Evolutionary conservation across 331 rosid species (phyloP).

Genomic region (Prunus yedoensis): DNA sequence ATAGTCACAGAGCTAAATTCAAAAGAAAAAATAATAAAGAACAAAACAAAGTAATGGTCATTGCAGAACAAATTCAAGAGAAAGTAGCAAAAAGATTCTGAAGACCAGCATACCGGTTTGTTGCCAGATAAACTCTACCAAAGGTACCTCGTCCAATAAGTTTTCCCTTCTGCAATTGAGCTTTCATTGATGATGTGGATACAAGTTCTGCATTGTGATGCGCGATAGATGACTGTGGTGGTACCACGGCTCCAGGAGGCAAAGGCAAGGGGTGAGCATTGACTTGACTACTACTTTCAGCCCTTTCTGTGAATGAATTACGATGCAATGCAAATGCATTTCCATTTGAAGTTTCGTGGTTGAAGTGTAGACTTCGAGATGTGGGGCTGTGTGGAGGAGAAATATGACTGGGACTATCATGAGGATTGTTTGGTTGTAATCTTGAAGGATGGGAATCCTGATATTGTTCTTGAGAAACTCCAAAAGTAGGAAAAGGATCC

Average conservation of each 20-base stretch:
- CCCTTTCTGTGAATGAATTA: constrained; percentile 16
- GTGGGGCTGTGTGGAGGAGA: constrained; percentile 60
- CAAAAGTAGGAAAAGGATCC: constrained; percentile 38
- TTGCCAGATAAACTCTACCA: constrained; percentile 78
- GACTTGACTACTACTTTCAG: constrained; percentile 47
- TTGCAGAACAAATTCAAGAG: constrained; percentile 2
- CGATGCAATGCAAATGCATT: not conserved
- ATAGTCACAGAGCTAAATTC: not conserved
- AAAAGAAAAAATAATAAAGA: not conserved
- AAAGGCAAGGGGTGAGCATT: constrained; percentile 83
- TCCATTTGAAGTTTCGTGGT: constrained; percentile 39
- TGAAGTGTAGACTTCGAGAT: constrained; percentile 31
- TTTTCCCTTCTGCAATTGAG: constrained; percentile 85
- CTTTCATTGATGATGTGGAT: constrained; percentile 43
- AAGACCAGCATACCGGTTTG: constrained; percentile 55
- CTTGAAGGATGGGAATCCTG: constrained; percentile 30
- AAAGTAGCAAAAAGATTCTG: not conserved
- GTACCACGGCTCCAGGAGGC: constrained; percentile 58
- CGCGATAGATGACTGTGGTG: constrained; percentile 32
- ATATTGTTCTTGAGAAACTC: constrained; percentile 29
- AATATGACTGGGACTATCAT: constrained; percentile 35
- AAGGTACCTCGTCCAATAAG: constrained; percentile 87
- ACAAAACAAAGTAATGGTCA: not conserved
- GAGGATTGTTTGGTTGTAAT: constrained; percentile 23
- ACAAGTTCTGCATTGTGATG: not conserved